Conservation (phyloP, 2,329 filamentous ascomycete genomes). For the Fusarium acutatum region DNA sequence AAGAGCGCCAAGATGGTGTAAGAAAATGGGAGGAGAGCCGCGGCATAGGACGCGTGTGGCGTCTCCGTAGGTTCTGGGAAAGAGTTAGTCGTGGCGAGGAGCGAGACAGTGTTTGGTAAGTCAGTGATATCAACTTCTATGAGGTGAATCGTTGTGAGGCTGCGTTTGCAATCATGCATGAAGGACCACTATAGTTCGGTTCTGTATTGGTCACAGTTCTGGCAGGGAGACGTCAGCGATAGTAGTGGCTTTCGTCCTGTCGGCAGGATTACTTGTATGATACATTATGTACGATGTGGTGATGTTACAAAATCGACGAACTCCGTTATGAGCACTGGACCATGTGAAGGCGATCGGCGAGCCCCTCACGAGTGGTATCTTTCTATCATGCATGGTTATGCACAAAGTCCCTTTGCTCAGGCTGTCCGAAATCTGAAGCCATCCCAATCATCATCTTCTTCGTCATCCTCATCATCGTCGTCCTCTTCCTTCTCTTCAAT, state of each 20-base stretch:
- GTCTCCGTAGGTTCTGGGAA: constrained; percentile 73
- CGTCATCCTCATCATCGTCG: constrained; percentile 61
- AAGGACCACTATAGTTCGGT: neutral
- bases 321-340: neutral
- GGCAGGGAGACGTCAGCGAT: neutral
- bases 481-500: constrained; percentile 56
- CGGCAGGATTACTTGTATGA: constrained; percentile 32
- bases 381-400: neutral
- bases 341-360: neutral
- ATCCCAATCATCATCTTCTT: constrained; percentile 64
- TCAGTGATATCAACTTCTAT: neutral
- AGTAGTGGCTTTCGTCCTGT: neutral
- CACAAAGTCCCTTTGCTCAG: neutral
- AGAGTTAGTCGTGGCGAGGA: constrained; percentile 57
- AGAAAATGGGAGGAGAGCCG: constrained; percentile 58
- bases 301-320: constrained; percentile 33
- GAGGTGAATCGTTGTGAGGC: neutral
- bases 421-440: constrained; percentile 60
- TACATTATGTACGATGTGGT: constrained; percentile 41
- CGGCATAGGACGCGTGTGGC: constrained; percentile 67
- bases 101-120: constrained; percentile 28
- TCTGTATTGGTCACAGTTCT: constrained; percentile 6
- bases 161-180: neutral
- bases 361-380: neutral
- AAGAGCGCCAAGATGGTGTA: constrained; percentile 58